These are phyloP conservation scores for Gaultheria prostrata DNA, from an alignment of 148 eudicot species.

Conservation along the genomic window DNA sequence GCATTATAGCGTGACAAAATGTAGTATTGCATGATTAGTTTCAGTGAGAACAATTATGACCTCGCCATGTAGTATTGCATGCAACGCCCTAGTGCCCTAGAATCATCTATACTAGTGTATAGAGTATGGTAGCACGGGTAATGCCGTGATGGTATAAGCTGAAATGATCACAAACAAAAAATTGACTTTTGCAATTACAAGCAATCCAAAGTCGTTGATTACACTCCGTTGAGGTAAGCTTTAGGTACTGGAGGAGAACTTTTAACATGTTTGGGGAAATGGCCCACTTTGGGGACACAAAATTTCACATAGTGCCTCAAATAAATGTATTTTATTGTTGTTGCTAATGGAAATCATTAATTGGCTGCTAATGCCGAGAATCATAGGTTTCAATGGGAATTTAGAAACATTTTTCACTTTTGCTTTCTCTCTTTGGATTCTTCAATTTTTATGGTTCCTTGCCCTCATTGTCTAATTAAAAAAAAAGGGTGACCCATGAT, in stretches of 20 bases:
- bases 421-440: conserved; percentile 9
- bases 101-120: too few relatives aligned
- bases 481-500: not conserved
- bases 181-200: too few relatives aligned
- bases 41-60: too few relatives aligned
- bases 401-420: not conserved
- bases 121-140: too few relatives aligned
- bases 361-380: not conserved
- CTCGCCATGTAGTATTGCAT: too few relatives aligned
- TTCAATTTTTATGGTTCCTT: not conserved
- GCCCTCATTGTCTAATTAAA: not conserved
- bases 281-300: not conserved
- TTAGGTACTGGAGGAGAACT: not conserved
- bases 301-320: not conserved
- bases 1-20: too few relatives aligned
- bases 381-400: not conserved
- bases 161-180: too few relatives aligned
- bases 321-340: not conserved
- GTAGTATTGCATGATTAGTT: too few relatives aligned
- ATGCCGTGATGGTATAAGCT: too few relatives aligned
- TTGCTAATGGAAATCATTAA: not conserved
- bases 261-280: not conserved
- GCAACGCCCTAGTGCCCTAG: too few relatives aligned
- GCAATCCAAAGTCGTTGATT: too few relatives aligned
- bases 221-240: too few relatives aligned